A percentile compares a stretch with the other conserved stretches of the same genome.
Evolutionary conservation across 192 early-diverging fungal genomes (phyloP).

Genomic region (Entomortierella beljakovae): DNA sequence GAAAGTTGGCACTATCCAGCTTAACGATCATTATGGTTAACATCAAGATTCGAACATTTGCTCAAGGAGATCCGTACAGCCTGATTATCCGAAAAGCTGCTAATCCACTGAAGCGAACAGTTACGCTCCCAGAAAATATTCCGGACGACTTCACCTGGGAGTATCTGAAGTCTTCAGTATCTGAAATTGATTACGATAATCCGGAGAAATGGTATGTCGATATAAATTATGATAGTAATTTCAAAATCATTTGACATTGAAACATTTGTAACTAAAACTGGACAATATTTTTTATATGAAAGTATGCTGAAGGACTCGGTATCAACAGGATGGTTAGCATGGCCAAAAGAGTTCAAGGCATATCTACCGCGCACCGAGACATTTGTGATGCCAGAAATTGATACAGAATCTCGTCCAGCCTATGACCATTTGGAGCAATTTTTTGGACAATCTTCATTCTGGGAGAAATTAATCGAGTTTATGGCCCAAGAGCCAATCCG

Average conservation of each 20-base stretch:
- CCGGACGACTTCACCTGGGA: conserved; percentile 51
- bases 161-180: conserved; percentile 44
- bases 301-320: conserved; percentile 72
- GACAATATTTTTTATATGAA: neutral
- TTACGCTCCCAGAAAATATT: conserved; percentile 51
- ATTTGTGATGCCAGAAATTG: conserved; percentile 62
- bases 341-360: conserved; percentile 71
- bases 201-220: conserved; percentile 38
- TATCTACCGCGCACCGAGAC: conserved; percentile 60
- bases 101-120: conserved; percentile 56
- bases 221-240: neutral
- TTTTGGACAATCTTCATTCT: conserved; percentile 72
- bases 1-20: conserved; percentile 72
- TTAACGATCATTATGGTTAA: conserved; percentile 72
- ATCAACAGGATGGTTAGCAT: conserved; percentile 83
- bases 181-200: conserved; percentile 37
- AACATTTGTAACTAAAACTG: neutral
- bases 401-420: conserved; percentile 66
- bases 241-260: neutral
- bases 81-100: conserved; percentile 53
- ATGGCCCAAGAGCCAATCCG: conserved; percentile 76
- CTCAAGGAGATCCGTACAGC: conserved; percentile 58
- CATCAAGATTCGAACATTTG: conserved; percentile 76
- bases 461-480: conserved; percentile 72
- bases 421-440: conserved; percentile 64